Evolutionary conservation across 352 stramenopile genomes (phyloP).

Genomic region (Phytophthora syringae): DNA sequence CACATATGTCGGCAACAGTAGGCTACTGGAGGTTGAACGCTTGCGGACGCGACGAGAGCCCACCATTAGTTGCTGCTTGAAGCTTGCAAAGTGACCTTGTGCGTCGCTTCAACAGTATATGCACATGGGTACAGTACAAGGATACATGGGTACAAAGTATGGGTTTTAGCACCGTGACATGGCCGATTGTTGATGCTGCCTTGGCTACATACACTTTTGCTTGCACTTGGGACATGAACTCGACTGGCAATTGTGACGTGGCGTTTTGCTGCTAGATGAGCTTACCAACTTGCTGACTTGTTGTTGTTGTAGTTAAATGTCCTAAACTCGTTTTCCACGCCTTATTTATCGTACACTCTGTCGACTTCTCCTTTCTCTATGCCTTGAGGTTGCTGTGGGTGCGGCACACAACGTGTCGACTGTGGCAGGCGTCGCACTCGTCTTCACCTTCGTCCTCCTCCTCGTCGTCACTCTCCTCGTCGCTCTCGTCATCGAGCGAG

Average conservation of each 20-base stretch:
- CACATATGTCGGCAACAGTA: constrained; percentile 33
- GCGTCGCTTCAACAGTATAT: neutral
- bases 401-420: constrained; percentile 39
- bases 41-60: constrained; percentile 31
- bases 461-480: constrained; percentile 32
- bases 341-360: too few species aligned
- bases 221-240: too few species aligned
- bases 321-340: too few species aligned
- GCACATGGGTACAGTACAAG: neutral
- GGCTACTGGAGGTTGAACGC: constrained; percentile 6
- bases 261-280: too few species aligned
- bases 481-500: constrained; percentile 27
- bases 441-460: constrained; percentile 15
- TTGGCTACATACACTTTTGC: too few species aligned
- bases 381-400: constrained; percentile 30
- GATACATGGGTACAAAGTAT: constrained; percentile 25
- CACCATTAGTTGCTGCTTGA: constrained; percentile 12
- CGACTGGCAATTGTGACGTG: too few species aligned
- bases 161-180: too few species aligned
- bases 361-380: constrained; percentile 7
- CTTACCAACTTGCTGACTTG: too few species aligned
- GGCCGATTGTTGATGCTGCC: too few species aligned
- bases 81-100: neutral
- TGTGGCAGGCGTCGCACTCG: constrained; percentile 42
- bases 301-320: too few species aligned